Evolutionary conservation across 257 asterid genomes (phyloP), one percentile per base, ranked within the genome.

Genomic region (Penstemon davidsonii): DNA sequence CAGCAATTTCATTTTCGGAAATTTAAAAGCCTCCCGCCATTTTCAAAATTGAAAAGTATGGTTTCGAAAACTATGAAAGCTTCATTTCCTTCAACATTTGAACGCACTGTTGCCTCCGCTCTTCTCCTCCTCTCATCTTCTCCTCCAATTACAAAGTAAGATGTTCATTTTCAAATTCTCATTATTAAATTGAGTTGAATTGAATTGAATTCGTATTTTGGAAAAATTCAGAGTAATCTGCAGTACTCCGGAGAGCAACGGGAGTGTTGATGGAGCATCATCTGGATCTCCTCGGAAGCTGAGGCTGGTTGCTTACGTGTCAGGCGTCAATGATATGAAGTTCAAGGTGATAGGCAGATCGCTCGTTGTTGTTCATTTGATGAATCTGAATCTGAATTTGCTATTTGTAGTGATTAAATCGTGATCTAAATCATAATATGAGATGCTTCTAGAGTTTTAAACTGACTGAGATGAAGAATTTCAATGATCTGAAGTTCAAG

Each of bases 81-180:
- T 45, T 75, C 87, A 73, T 93, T 90, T 81, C 96, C 96, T 70
- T 85, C 90, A 6, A 55, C 44, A 59, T 74, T 72, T 68, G 99
- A 93, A 69, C 84, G 76, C 73, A 83, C 68, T 8, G 96, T 82
- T 54, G 96, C 96, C 76, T 88, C 97, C 50, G 86, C 95, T 39
- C 97, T 94, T 42, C 90, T 94, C 72, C 88, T 86, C 60, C 95
- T 94, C 56, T 82, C 95, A 49, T 53, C 82, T 55, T 45, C 76
- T 50, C 66, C 84, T 66, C 62, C 85, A 25, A 25, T 25, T 25
- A 25, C 33, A 57, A 74, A 50, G 91, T 85, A 70, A 74, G 78
- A 62, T 49, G 12, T 50, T 13, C 45, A 8, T 42, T 1, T 5
- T 53, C 40, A 5, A 46, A 62, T 38, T 39, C n/a, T 5, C 36